Percentiles rank a stretch among this genome's conserved stretches.
phyloP scores from a whole-genome alignment of 345 rosid genomes.

The Moricandia moricandioides region DNA sequence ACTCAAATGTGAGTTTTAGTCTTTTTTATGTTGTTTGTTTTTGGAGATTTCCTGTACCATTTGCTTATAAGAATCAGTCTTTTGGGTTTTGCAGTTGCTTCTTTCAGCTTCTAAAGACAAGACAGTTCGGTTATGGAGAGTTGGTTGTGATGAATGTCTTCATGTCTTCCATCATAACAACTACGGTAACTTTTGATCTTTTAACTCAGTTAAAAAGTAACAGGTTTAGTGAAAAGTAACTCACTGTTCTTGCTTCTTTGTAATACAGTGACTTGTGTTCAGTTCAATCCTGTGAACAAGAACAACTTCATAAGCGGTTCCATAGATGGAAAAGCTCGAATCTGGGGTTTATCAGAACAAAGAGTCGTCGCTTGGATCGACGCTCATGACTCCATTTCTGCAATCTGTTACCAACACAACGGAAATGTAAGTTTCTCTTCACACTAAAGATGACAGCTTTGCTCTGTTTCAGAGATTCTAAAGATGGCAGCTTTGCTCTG shows the following conservation, averaged over 20 bases:
- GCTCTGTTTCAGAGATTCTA: background rate
- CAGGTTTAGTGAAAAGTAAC: background rate
- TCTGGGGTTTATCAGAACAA: slow-evolving; percentile 71
- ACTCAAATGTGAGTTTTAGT: slow-evolving; percentile 60
- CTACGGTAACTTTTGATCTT: slow-evolving; percentile 49
- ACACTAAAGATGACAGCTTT: background rate
- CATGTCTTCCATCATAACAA: slow-evolving; percentile 58
- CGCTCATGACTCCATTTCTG: slow-evolving; percentile 61
- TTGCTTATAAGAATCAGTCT: background rate
- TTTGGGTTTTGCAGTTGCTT: slow-evolving; percentile 51
- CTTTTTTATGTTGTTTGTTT: background rate
- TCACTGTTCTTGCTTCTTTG: background rate
- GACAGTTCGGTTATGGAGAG: slow-evolving; percentile 76
- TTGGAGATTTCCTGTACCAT: background rate
- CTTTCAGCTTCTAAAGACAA: slow-evolving; percentile 78
- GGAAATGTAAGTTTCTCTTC: slow-evolving; percentile 52
- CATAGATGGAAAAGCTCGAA: slow-evolving; percentile 88
- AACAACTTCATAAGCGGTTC: slow-evolving; percentile 82
- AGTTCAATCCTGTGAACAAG: slow-evolving; percentile 71
- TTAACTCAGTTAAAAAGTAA: background rate
- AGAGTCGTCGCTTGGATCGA: slow-evolving; percentile 84
- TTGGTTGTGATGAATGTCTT: slow-evolving; percentile 52
- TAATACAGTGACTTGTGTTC: slow-evolving; percentile 79
- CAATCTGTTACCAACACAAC: slow-evolving; percentile 67
- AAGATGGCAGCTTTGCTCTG: background rate